Base-by-base conservation (phyloP, 768 basidiomycete species). In the Lyophyllum atratum region DNA sequence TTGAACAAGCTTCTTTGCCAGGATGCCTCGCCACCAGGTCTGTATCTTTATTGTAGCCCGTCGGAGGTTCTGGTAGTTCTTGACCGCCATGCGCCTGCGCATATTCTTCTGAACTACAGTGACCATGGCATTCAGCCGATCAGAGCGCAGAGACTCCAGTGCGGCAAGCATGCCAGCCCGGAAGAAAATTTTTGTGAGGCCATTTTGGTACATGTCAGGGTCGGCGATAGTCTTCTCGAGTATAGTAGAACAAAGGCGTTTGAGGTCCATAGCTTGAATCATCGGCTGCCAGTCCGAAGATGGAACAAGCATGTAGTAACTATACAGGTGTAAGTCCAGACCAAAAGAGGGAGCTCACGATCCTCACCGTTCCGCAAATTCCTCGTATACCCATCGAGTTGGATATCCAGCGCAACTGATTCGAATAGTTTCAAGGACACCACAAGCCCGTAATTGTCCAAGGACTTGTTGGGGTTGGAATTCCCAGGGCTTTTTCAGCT, bases 341-440 rank as follows among this genome's bases (percentile, higher is more conserved):
- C 59, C 4, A 46, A 21, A 29, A 43, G 29, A 42, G 22, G 33
- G 42, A 43, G 43, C 31, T 19, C 25, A 53, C 25, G 29, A 26
- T 21, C 72, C 87, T 62, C 62, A 96, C 94, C 97, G 85, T 70
- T 98, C 95, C 4, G 93, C 97, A 68, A 99, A 99, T 71, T 98
- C 97, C 68, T 95, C 95, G 63, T 98, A 99, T 3, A 89, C 94
- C 97, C 97, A 98, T 31, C 97, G 83, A 12, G 94, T 94, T 26
- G 97, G 97, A 74, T 99, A 99, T 29, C 97, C 97, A 43, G 97
- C 97, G 73, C 97, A 98, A 73, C 93, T 95, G 69, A 99, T 99
- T 55, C 95, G 85, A 66, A 99, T 99, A 3, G 97, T 99, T 73
- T 99, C 97, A 40, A 99, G 80, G 53, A 99, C 97, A 86, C 97